Base-by-base conservation (phyloP, 2,329 filamentous ascomycete genomes). In the Talaromyces sp. region DNA sequence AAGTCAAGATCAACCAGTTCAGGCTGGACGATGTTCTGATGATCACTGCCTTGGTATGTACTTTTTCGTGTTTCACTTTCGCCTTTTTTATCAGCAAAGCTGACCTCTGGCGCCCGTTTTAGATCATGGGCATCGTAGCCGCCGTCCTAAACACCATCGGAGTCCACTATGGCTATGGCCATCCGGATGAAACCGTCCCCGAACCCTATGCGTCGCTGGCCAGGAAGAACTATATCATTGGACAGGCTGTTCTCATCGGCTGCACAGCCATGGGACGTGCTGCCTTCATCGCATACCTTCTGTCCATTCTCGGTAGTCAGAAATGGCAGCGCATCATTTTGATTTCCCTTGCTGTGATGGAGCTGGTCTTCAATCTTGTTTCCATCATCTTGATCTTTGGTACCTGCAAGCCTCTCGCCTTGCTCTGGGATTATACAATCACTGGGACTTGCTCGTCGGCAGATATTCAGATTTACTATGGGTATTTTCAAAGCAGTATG, bases 251-350 rank as follows among this genome's bases (percentile, higher is more conserved):
- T 31, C 66, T 67, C 5, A 65, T 72, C 40, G 66, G 58, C 8
- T 68, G 69, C 8, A 68, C 69, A 3, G 67, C 69, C 2, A 25
- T 72, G 7, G 70, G 70, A 17, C 68, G 71, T 8, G 49, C 72
- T 17, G 68, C 72, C 5, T 73, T 72, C n/a, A 70, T 72, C 45
- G 40, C 69, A n/a, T 72, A 71, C 25, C 29, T 73, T 19, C 49
- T 69, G 5, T 65, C 63, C 4, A 62, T 73, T 11, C 68, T 73
- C 1, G 70, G 64, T 3, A 65, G 66, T 5, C 69, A 60, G 22
- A 63, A 54, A 60, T 67, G 60, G 27, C 66, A 73, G 2, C 53
- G 67, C 25, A 62, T 69, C 1, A 61, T 68, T 5, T 36, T 73
- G 17, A 71, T 69, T 68, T 19, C 47, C 3, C 60, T 72, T 22